phyloP scores from a whole-genome alignment of 2,329 filamentous ascomycete species.

The Didymella exigua region DNA sequence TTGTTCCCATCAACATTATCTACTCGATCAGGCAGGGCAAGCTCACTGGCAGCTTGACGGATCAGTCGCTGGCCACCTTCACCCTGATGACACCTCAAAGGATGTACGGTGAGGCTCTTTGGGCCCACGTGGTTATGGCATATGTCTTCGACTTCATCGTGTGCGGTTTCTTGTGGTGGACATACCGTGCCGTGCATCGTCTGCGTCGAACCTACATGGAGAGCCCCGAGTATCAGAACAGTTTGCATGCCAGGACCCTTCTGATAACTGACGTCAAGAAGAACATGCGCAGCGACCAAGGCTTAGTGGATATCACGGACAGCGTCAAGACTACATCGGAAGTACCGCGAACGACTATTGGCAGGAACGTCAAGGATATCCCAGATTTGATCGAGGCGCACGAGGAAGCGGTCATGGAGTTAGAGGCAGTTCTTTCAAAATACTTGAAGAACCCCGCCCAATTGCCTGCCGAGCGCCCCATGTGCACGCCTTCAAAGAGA shows the following conservation, averaged over 20 bases:
- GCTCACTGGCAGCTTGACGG: slow-evolving; percentile 14
- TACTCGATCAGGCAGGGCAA: slow-evolving; percentile 20
- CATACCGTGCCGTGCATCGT: slow-evolving; percentile 75
- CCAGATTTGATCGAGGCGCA: slow-evolving; percentile 86
- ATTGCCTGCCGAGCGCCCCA: slow-evolving; percentile 76
- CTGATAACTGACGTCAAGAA: slow-evolving; percentile 83
- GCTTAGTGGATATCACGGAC: slow-evolving; percentile 82
- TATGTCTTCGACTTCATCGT: slow-evolving; percentile 76
- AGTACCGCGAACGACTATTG: slow-evolving; percentile 79
- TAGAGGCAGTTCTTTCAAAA: slow-evolving; percentile 84
- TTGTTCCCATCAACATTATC: slow-evolving; percentile 80
- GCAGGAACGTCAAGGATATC: slow-evolving; percentile 88
- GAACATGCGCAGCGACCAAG: slow-evolving; percentile 79
- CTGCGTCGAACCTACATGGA: slow-evolving; percentile 82
- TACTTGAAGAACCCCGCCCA: slow-evolving; percentile 87
- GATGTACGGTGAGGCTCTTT: slow-evolving; percentile 58
- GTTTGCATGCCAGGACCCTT: slow-evolving; percentile 74
- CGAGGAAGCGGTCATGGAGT: slow-evolving; percentile 75
- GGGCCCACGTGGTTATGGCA: slow-evolving; percentile 64
- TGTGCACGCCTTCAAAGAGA: slow-evolving; percentile 79
- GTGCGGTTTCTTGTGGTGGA: slow-evolving; percentile 84
- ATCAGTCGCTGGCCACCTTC: slow-evolving; percentile 22
- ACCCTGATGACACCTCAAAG: slow-evolving; percentile 51
- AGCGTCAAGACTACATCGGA: slow-evolving; percentile 77
- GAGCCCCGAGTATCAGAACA: slow-evolving; percentile 84